Percentiles rank a stretch among this genome's conserved stretches.
Evolutionary conservation across 2,329 filamentous ascomycete species (phyloP).

Genomic region (Cryphonectria carpinicola): DNA sequence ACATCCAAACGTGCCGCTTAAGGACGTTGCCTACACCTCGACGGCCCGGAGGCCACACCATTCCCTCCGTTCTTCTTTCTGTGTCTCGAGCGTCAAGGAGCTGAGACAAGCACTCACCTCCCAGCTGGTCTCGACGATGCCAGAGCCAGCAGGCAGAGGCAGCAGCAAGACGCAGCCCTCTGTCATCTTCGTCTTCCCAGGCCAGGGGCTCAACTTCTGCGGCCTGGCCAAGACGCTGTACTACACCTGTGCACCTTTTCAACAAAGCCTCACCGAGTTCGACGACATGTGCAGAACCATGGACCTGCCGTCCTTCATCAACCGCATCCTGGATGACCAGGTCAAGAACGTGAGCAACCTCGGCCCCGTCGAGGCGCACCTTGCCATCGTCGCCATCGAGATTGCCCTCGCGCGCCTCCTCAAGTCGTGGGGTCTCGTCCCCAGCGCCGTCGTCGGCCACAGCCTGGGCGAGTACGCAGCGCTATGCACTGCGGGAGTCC

Average conservation of each 20-base stretch:
- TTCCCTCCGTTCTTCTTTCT: background rate
- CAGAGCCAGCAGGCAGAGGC: slow-evolving; percentile 8
- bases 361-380: background rate
- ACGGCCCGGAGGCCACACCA: slow-evolving; percentile 11
- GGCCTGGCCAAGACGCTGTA: slow-evolving; percentile 30
- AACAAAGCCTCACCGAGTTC: background rate
- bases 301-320: slow-evolving; percentile 2
- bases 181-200: slow-evolving; percentile 32
- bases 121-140: slow-evolving; percentile 18
- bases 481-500: slow-evolving; percentile 69
- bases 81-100: background rate
- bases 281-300: slow-evolving; percentile 26
- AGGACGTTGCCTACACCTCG: slow-evolving; percentile 8
- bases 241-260: background rate
- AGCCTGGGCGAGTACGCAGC: slow-evolving; percentile 63
- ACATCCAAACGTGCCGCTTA: background rate
- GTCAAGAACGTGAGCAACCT: background rate
- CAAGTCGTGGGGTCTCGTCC: slow-evolving; percentile 43
- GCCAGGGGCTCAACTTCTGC: slow-evolving; percentile 32
- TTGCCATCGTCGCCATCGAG: slow-evolving; percentile 15
- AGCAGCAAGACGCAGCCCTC: slow-evolving; percentile 5
- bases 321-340: background rate
- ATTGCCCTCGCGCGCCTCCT: slow-evolving; percentile 44
- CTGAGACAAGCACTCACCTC: background rate
- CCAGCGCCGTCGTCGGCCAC: slow-evolving; percentile 47